Conservation (phyloP, 176 grass and related monocot genomes). For the Triticum turgidum region DNA sequence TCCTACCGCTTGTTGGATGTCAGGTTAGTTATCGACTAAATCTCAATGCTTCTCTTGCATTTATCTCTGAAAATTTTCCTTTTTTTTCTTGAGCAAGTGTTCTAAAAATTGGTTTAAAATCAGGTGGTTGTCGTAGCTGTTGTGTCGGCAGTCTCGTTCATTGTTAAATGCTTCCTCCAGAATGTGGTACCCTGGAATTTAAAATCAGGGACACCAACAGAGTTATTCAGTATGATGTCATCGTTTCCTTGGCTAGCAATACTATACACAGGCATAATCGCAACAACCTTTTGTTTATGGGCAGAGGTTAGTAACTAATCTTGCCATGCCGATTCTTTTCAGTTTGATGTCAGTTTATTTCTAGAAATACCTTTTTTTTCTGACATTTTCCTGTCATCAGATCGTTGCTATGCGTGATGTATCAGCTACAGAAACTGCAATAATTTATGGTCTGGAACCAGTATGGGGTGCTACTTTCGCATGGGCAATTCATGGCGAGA, state of each 20-base stretch:
- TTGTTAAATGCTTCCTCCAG: slow-evolving; percentile 32
- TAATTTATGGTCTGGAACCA: slow-evolving; percentile 63
- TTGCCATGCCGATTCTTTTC: background rate
- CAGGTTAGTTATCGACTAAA: slow-evolving; percentile 37
- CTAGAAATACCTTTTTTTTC: background rate
- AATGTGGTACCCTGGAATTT: slow-evolving; percentile 34
- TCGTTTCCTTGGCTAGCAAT: slow-evolving; percentile 49
- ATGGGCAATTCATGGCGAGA: slow-evolving; percentile 50
- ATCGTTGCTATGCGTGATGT: slow-evolving; percentile 52
- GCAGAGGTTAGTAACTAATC: slow-evolving; percentile 38
- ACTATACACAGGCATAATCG: slow-evolving; percentile 48
- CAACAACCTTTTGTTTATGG: slow-evolving; percentile 52
- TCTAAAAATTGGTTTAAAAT: slow-evolving; percentile 21
- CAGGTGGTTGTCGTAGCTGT: slow-evolving; percentile 52
- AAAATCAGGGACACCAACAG: background rate
- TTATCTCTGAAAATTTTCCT: background rate
- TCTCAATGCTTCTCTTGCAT: background rate
- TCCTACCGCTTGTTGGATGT: slow-evolving; percentile 44
- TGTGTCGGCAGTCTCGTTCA: slow-evolving; percentile 29
- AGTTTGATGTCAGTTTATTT: background rate
- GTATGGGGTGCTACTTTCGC: slow-evolving; percentile 59
- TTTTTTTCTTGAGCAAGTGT: background rate
- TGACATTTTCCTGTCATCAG: slow-evolving; percentile 26
- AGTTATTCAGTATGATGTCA: slow-evolving; percentile 23
- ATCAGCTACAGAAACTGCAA: slow-evolving; percentile 63